phyloP scores from a whole-genome alignment of 2,329 filamentous ascomycete genomes.

The Fusarium napiforme region DNA sequence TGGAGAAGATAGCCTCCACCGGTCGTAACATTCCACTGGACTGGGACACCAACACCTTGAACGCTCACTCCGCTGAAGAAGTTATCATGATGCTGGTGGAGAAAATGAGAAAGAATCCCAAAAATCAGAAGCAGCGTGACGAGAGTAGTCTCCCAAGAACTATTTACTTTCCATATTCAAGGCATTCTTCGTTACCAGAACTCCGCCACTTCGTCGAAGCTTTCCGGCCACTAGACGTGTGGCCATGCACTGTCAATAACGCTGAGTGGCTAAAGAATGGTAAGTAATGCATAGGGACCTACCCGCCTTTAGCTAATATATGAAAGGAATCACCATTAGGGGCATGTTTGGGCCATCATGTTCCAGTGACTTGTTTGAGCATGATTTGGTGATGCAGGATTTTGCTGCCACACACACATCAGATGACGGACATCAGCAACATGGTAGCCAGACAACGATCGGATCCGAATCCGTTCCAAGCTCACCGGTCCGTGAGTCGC shows the following conservation, averaged over 20 bases:
- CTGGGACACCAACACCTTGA: conserved; percentile 32
- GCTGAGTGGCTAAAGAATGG: conserved; percentile 69
- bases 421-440: background rate
- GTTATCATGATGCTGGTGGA: conserved; percentile 20
- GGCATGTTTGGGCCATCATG: conserved; percentile 78
- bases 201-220: conserved; percentile 74
- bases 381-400: conserved; percentile 70
- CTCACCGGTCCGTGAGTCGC: conserved; percentile 6
- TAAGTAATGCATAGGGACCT: conserved; percentile 3
- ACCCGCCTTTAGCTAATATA: background rate
- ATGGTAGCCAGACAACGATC: conserved; percentile 33
- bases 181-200: conserved; percentile 88
- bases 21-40: conserved; percentile 44
- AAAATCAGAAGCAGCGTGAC: background rate
- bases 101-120: conserved; percentile 7
- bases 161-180: conserved; percentile 82
- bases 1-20: conserved; percentile 31
- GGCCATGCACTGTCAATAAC: conserved; percentile 81
- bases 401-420: conserved; percentile 3
- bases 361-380: conserved; percentile 66
- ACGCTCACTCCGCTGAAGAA: conserved; percentile 24
- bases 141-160: conserved; percentile 50
- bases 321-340: conserved; percentile 67
- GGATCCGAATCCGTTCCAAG: conserved; percentile 6
- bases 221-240: conserved; percentile 80